Evolutionary conservation across 1,139 yeast species (phyloP).

Genomic region (Keqinozyma sinolaborantium): DNA sequence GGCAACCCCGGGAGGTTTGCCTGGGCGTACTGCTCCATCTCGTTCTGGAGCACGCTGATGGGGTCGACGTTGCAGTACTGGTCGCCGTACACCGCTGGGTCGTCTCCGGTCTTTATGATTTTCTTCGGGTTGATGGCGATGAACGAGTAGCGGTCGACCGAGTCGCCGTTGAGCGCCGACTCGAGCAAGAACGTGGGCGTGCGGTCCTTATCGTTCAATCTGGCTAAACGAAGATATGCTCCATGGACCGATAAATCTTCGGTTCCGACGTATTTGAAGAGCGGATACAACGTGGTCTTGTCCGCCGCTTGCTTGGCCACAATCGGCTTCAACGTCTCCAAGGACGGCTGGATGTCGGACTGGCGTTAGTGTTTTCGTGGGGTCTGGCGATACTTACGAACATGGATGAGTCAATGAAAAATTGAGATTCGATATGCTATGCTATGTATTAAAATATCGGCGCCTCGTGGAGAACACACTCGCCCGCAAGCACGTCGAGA

Average conservation of each 20-base stretch:
- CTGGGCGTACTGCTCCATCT: constrained; percentile 60
- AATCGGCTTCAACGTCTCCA: constrained; percentile 45
- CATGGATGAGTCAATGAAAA: constrained; percentile 6
- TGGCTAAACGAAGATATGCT: constrained; percentile 81
- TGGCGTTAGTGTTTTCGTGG: constrained; percentile 13
- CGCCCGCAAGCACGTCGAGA: constrained; percentile 32
- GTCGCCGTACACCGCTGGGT: constrained; percentile 26
- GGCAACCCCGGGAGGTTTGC: constrained; percentile 82
- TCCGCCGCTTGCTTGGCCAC: constrained; percentile 35
- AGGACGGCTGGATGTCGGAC: constrained; percentile 57
- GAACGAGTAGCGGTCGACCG: constrained; percentile 84
- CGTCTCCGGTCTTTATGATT: constrained; percentile 73
- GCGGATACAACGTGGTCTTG: constrained; percentile 63
- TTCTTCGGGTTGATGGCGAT: constrained; percentile 85
- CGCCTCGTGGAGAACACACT: constrained; percentile 25
- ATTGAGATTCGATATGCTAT: constrained; percentile 1
- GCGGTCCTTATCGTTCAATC: constrained; percentile 59
- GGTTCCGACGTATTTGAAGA: constrained; percentile 69
- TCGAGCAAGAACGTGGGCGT: constrained; percentile 79
- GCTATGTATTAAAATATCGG: constrained; percentile 2
- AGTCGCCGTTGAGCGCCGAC: constrained; percentile 85
- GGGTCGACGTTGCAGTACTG: constrained; percentile 64
- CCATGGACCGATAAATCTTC: constrained; percentile 84
- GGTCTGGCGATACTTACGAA: constrained; percentile 7
- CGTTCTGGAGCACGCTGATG: constrained; percentile 65